A percentile compares a stretch with the other conserved stretches of the same genome.
Evolutionary conservation across 208 protist species (phyloP).

Genomic region (Sergeia podlipaevii): DNA sequence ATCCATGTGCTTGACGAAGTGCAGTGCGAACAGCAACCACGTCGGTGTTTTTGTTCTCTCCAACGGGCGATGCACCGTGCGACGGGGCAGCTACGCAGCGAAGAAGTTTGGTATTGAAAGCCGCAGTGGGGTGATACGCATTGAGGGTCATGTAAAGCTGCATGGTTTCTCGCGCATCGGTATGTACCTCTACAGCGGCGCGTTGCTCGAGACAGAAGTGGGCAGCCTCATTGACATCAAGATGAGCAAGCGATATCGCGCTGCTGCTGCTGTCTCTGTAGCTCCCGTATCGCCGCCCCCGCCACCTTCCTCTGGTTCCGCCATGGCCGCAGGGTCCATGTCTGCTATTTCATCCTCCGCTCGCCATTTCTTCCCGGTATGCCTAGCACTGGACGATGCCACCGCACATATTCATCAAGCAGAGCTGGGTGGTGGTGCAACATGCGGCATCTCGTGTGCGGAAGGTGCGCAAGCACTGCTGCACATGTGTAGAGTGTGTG

Average conservation of each 20-base stretch:
- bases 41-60: slow-evolving; percentile 63
- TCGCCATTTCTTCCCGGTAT: slow-evolving; percentile 35
- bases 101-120: slow-evolving; percentile 57
- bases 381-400: slow-evolving; percentile 47
- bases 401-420: slow-evolving; percentile 47
- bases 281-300: background rate
- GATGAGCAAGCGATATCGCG: slow-evolving; percentile 9
- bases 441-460: slow-evolving; percentile 48
- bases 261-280: background rate
- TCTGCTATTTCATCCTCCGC: background rate
- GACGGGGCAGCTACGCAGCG: slow-evolving; percentile 46
- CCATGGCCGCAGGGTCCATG: background rate
- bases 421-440: slow-evolving; percentile 33
- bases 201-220: slow-evolving; percentile 21
- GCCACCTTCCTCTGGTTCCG: background rate
- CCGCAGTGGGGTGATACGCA: slow-evolving; percentile 41
- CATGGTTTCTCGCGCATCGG: slow-evolving; percentile 58
- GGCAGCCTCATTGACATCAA: slow-evolving; percentile 59
- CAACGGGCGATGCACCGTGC: slow-evolving; percentile 52
- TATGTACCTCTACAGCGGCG: slow-evolving; percentile 47
- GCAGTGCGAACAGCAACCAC: slow-evolving; percentile 55
- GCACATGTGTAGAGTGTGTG: slow-evolving; percentile 28
- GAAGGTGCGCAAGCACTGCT: slow-evolving; percentile 36
- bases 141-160: slow-evolving; percentile 65
- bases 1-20: slow-evolving; percentile 39